A percentile compares a stretch with the other conserved stretches of the same genome.
These are phyloP conservation scores for Macadamia tetraphylla DNA, from an alignment of 164 flowering plant genomes.

Conservation along the genomic window DNA sequence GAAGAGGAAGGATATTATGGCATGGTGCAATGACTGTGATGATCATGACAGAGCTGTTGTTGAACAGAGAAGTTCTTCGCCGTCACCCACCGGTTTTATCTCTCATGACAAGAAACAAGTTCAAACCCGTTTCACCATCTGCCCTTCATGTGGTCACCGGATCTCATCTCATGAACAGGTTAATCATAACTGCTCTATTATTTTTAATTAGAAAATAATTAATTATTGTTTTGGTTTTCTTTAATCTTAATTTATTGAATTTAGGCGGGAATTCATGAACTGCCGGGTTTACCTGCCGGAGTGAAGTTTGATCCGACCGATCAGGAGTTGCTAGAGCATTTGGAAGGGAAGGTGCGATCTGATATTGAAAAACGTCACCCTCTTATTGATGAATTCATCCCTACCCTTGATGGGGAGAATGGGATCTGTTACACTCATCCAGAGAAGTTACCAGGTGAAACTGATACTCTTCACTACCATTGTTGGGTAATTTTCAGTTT, in stretches of 20 bases:
- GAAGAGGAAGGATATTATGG: constrained; percentile 44
- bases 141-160: constrained; percentile 75
- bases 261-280: constrained; percentile 49
- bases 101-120: constrained; percentile 9
- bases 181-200: background rate
- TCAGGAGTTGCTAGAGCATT: constrained; percentile 76
- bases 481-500: background rate
- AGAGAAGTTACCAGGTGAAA: constrained; percentile 76
- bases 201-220: background rate
- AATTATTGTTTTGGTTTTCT: too few relatives aligned
- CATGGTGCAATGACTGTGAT: constrained; percentile 49
- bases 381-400: constrained; percentile 83
- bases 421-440: constrained; percentile 98
- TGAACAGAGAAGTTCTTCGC: background rate
- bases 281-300: constrained; percentile 94
- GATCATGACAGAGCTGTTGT: constrained; percentile 18
- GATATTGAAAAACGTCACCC: constrained; percentile 65
- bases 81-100: background rate
- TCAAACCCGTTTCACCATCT: constrained; percentile 26
- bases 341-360: constrained; percentile 65
- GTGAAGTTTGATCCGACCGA: constrained; percentile 94
- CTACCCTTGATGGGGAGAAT: constrained; percentile 80
- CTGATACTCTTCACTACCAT: constrained; percentile 9
- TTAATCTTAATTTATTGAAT: background rate
- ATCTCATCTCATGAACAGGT: constrained; percentile 58